Evolutionary conservation across 208 protist species (phyloP).

Genomic region (Crithidia brevicula): DNA sequence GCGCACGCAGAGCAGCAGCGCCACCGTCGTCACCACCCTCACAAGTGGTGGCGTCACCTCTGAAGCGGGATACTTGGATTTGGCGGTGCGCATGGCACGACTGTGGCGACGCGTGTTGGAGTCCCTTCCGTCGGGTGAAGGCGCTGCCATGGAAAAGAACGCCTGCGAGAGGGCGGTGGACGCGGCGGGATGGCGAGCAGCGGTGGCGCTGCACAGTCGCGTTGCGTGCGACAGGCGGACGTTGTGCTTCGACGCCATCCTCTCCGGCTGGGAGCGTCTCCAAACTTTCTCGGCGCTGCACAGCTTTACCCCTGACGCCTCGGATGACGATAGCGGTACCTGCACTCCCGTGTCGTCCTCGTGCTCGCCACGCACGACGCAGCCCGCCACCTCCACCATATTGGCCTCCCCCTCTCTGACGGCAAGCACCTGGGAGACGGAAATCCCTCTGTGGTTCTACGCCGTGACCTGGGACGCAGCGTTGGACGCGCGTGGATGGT

Average conservation of each 20-base stretch:
- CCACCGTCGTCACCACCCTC: neutral
- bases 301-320: neutral
- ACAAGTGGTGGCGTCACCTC: constrained; percentile 4
- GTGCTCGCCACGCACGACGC: constrained; percentile 3
- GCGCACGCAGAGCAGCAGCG: constrained; percentile 20
- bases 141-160: neutral
- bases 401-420: constrained; percentile 6
- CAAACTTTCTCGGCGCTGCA: constrained; percentile 36
- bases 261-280: constrained; percentile 64
- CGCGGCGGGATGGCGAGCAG: neutral
- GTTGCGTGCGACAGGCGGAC: constrained; percentile 45
- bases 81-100: constrained; percentile 53
- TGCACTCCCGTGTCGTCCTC: constrained; percentile 2
- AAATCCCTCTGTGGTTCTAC: constrained; percentile 61
- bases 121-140: neutral
- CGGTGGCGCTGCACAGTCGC: constrained; percentile 40
- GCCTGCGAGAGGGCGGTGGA: neutral
- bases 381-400: neutral
- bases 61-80: constrained; percentile 17
- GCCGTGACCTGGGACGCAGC: constrained; percentile 55
- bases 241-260: constrained; percentile 66
- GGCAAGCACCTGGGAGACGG: neutral
- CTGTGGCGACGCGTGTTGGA: constrained; percentile 53
- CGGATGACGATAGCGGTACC: neutral
- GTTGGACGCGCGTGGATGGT: constrained; percentile 49